Base-by-base conservation (phyloP, 345 rosid species). In the Pistacia vera region DNA sequence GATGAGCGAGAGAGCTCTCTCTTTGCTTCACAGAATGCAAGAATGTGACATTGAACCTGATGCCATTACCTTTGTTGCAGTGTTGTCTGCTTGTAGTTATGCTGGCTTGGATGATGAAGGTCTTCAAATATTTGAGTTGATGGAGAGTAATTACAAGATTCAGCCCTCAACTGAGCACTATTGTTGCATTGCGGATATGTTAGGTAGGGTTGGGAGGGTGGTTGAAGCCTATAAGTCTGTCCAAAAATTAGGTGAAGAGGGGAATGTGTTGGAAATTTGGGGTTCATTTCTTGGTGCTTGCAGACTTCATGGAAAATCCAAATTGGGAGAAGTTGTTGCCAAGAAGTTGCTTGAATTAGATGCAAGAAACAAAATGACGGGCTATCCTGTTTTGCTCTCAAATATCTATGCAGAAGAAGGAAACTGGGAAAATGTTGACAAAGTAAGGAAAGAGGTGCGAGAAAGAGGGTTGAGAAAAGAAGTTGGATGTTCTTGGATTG, bases 231-330 rank as follows among this genome's bases (percentile, higher is more conserved):
- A 82, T 33, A 88, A 93, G 75, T 95, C 91, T 81, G 86, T 95
- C 56, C 73, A 81, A 72, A 88, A 78, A 68, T 80, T 93, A 81
- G 95, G 94, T 69, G 93, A 91, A 79, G 83, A 85, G 66, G 97
- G 93, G 25, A 84, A 88, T 70, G 77, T 83, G 46, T 63, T 83
- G 81, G 95, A 91, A 87, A 85, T 93, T 62, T 93, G 97, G 97
- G 98, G 94, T 62, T 91, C 98, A 62, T 73, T 95, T 67, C 94
- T 93, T 60, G 92, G 91, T 16, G 86, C 97, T 71, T 95, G 98
- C 81, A 89, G 90, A 81, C 77, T 90, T 68, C 92, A 93, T 66
- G 87, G 87, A 70, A 81, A 85, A 75, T 75, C 81, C 75, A 93
- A 90, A 75, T 80, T 95, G 49, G 95, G 88, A 62, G 93, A 90